Evolutionary conservation across 768 basidiomycete genomes (phyloP).

Genomic region (Lyophyllum decastes): DNA sequence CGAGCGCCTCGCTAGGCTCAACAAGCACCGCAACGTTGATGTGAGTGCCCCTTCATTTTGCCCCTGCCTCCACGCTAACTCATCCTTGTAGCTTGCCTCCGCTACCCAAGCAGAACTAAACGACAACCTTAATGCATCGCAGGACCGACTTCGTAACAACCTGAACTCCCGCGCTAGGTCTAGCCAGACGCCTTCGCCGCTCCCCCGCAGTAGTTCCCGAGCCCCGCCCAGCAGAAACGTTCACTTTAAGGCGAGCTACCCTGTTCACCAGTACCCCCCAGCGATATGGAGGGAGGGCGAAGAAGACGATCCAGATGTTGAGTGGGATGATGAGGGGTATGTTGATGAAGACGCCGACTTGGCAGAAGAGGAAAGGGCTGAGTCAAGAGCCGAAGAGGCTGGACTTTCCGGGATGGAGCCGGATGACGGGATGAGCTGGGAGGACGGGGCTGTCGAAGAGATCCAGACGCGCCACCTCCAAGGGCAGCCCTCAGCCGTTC

Average conservation of each 20-base stretch:
- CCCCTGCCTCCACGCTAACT: not conserved
- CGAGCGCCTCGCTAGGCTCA: constrained; percentile 90
- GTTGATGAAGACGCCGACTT: constrained; percentile 69
- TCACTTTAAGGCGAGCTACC: constrained; percentile 69
- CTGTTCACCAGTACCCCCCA: constrained; percentile 76
- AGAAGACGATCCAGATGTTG: constrained; percentile 62
- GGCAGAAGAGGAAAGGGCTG: constrained; percentile 50
- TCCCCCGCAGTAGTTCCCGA: constrained; percentile 39
- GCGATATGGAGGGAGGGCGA: constrained; percentile 83
- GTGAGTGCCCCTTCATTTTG: constrained; percentile 48
- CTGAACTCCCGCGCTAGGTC: constrained; percentile 49
- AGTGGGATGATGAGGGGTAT: constrained; percentile 71
- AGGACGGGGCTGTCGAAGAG: constrained; percentile 63
- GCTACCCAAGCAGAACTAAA: constrained; percentile 73
- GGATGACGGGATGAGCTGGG: constrained; percentile 90
- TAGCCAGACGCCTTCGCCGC: constrained; percentile 53
- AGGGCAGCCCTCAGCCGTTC: constrained; percentile 25
- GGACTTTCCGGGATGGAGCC: constrained; percentile 52
- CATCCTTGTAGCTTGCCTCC: constrained; percentile 57
- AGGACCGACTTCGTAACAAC: constrained; percentile 56
- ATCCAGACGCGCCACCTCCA: constrained; percentile 37
- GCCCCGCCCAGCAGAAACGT: constrained; percentile 49
- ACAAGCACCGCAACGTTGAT: constrained; percentile 97
- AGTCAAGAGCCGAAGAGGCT: constrained; percentile 33
- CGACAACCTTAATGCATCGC: constrained; percentile 48